Conservation (phyloP, 2,329 filamentous ascomycete genomes). For the Aspergillus sp. region DNA sequence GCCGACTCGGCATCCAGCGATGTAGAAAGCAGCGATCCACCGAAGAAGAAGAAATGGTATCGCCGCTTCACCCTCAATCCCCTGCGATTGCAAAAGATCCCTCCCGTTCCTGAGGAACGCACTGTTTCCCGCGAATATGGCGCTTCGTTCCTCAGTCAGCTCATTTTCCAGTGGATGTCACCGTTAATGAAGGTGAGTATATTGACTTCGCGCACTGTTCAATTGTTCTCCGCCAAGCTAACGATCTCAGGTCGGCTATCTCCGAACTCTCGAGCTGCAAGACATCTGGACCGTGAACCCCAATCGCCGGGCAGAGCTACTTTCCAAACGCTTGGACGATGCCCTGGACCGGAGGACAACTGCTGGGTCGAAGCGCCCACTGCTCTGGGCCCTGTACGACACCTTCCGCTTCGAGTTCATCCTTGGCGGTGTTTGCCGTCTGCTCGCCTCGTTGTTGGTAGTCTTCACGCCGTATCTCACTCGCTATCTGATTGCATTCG, state of each 20-base stretch:
- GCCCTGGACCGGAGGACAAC: slow-evolving; percentile 69
- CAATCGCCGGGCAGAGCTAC: slow-evolving; percentile 66
- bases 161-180: slow-evolving; percentile 89
- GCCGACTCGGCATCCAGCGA: not conserved
- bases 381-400: slow-evolving; percentile 81
- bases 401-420: slow-evolving; percentile 83
- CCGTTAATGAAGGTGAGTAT: slow-evolving; percentile 73
- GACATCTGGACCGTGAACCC: slow-evolving; percentile 92
- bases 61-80: slow-evolving; percentile 36
- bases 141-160: slow-evolving; percentile 70
- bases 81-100: slow-evolving; percentile 47
- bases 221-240: not conserved
- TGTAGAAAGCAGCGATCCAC: not conserved
- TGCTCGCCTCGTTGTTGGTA: slow-evolving; percentile 70
- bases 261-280: slow-evolving; percentile 74
- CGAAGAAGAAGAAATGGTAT: slow-evolving; percentile 1
- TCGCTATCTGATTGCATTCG: slow-evolving; percentile 83
- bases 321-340: slow-evolving; percentile 65
- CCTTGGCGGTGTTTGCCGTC: slow-evolving; percentile 74
- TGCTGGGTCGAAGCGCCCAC: slow-evolving; percentile 68
- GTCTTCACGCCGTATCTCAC: slow-evolving; percentile 83
- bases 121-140: slow-evolving; percentile 66
- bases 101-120: slow-evolving; percentile 57
- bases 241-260: slow-evolving; percentile 69
- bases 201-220: too few species aligned